Base-by-base conservation (phyloP, 495 filamentous ascomycete genomes). In the Hapsidospora chrysogenum region DNA sequence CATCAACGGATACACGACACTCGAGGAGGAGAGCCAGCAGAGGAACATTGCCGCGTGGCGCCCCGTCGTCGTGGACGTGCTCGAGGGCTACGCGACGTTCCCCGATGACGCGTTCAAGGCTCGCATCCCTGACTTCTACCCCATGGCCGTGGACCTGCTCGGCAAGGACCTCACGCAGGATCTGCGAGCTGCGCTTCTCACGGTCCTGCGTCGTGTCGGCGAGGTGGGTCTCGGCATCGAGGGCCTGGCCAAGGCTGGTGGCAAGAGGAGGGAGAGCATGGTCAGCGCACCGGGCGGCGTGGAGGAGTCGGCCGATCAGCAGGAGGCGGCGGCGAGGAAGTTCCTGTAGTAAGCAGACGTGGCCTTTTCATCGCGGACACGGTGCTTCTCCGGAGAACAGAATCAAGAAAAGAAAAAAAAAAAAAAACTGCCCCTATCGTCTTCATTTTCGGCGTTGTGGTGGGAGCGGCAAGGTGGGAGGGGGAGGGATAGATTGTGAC, bases 31-130 rank as follows among this genome's bases (percentile, higher is more conserved):
- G 40, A 83, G 79, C 20, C 89, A 97, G 53, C 83, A 94, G 46
- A 72, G 89, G 19, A 97, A 97, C 47, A 89, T 97, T 37, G 70
- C 85, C 3, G 92, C 92, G 9, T 97, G 89, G 89, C 66, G 89
- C 22, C 89, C 89, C 1, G 92, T 96, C 1, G 89, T 97, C 3
- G 85, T 97, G 6, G 89, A 94, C 50, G 89, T 97, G n/a, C 63
- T 97, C 21, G 86, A 97, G 43, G 86, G 92, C 1, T 96, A 86
- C 50, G 81, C 74, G 7, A 78, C 78, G 29, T 96, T 95, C 58
- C 80, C 82, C 0, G 60, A 64, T n/a, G 75, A 78, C 23, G 84
- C 75, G 32, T 96, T 97, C 44, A 68, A 70, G 37, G 76, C 74
- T 36, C 74, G 95, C 39, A 66, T 93, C 10, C 60, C 69, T 23